Base-by-base conservation (phyloP, 306 rosid genomes). In the Rosa multiflora region DNA sequence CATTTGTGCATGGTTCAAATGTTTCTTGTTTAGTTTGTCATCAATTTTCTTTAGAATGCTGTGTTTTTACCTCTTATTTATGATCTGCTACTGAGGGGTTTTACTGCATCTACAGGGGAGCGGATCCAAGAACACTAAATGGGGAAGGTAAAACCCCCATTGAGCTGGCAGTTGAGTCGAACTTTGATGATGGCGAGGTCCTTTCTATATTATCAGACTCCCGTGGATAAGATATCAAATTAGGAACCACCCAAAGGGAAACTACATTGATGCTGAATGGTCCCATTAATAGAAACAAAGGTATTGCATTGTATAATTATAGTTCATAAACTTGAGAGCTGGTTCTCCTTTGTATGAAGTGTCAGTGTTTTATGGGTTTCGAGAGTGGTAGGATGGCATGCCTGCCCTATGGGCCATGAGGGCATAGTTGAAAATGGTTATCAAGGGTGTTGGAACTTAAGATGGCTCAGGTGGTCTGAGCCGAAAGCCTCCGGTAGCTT, bases 61-160 rank as follows among this genome's bases (percentile, higher is more conserved):
- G 17, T 15, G 13, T 46, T 58, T 79, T 14, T 46, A 39, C 56
- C 68, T 26, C 20, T 49, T 58, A 35, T 71, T 66, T 40, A 29
- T 56, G 55, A 79, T 74, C 58, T 72, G 58, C 13, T 14, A 67
- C 81, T 82, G 73, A 87, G 73, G 67, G 70, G 55, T 68, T 39
- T 14, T 9, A 9, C 35, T 72, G 53, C 72, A 73, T 80, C 70
- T 82, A 83, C 94, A 96, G 99, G 92, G 98, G 99, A 56, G 98
- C 96, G 5, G 90, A 96, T 89, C 96, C 96, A 80, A 90, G 89
- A 75, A 94, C 92, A 44, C 88, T 88, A 52, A 90, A 91, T 67
- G 93, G 91, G 64, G 91, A 89, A 62, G 98, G 99, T 71, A 96
- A 94, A 93, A 96, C 90, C 35, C 91, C 97, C 2, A 70, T 90